A percentile compares a stretch with the other conserved stretches of the same genome.
Evolutionary conservation across 2,329 filamentous ascomycete genomes (phyloP).

Genomic region (Cercospora brassicicola): DNA sequence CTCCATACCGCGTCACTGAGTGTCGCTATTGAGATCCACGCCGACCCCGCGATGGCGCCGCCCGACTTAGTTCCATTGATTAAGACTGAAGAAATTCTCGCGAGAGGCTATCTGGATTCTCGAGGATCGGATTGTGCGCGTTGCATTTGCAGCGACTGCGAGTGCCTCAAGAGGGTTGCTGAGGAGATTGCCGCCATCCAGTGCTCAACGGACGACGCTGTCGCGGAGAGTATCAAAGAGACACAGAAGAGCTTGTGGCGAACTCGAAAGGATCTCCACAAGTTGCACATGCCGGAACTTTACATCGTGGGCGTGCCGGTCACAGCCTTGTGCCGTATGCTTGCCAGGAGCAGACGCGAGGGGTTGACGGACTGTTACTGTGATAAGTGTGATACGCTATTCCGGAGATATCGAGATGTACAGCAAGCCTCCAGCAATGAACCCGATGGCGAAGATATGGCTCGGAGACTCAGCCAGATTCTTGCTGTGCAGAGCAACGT

Average conservation of each 20-base stretch:
- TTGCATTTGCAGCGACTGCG: background rate
- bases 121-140: background rate
- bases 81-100: too few species aligned
- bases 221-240: background rate
- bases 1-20: too few species aligned
- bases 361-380: background rate
- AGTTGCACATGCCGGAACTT: background rate
- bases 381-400: background rate
- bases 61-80: too few species aligned
- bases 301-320: background rate
- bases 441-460: background rate
- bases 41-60: too few species aligned
- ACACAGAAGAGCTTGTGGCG: background rate
- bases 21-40: too few species aligned
- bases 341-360: too few species aligned
- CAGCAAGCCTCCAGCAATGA: too few species aligned
- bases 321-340: too few species aligned
- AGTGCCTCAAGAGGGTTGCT: background rate
- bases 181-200: background rate
- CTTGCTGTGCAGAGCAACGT: background rate
- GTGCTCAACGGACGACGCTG: background rate
- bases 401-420: background rate
- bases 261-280: background rate
- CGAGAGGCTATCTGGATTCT: too few species aligned
- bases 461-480: background rate